These are phyloP conservation scores for Erodium moschatum DNA, from an alignment of 441 rosid species.

Conservation along the genomic window DNA sequence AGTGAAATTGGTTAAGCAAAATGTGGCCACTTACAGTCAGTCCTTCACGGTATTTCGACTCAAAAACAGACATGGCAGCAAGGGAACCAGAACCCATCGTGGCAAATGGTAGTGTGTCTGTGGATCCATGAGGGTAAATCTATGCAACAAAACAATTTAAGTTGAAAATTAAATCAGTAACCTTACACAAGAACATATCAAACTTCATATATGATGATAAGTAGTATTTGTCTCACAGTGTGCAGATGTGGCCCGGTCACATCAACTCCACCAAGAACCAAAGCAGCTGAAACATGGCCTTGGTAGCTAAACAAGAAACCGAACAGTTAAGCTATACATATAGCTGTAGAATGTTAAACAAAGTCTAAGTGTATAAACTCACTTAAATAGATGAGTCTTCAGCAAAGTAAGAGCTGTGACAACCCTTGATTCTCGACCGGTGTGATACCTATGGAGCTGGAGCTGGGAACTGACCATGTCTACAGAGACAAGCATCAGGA, in stretches of 20 bases:
- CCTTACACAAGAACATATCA: neutral
- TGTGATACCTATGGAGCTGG: slow-evolving; percentile 75
- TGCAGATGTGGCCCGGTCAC: slow-evolving; percentile 90
- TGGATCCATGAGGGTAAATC: slow-evolving; percentile 97
- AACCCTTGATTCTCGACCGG: slow-evolving; percentile 88
- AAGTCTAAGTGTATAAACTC: slow-evolving; percentile 10
- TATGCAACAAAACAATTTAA: slow-evolving; percentile 26
- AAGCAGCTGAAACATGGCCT: slow-evolving; percentile 79
- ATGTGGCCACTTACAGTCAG: slow-evolving; percentile 50
- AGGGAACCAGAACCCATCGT: slow-evolving; percentile 99
- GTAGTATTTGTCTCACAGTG: slow-evolving; percentile 42
- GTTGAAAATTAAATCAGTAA: slow-evolving; percentile 3
- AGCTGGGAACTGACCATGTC: slow-evolving; percentile 99
- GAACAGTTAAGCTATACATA: slow-evolving; percentile 22
- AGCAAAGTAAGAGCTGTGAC: slow-evolving; percentile 86
- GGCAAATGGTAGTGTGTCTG: slow-evolving; percentile 87
- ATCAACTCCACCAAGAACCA: slow-evolving; percentile 97
- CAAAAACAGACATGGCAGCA: slow-evolving; percentile 92
- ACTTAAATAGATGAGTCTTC: slow-evolving; percentile 88
- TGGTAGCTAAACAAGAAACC: slow-evolving; percentile 54
- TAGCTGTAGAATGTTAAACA: slow-evolving; percentile 1
- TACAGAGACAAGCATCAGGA: slow-evolving; percentile 23
- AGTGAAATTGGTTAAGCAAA: neutral
- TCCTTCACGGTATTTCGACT: slow-evolving; percentile 83
- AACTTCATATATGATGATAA: neutral